Conservation (phyloP, 164 flowering plant species). For the Aristolochia fimbriata region DNA sequence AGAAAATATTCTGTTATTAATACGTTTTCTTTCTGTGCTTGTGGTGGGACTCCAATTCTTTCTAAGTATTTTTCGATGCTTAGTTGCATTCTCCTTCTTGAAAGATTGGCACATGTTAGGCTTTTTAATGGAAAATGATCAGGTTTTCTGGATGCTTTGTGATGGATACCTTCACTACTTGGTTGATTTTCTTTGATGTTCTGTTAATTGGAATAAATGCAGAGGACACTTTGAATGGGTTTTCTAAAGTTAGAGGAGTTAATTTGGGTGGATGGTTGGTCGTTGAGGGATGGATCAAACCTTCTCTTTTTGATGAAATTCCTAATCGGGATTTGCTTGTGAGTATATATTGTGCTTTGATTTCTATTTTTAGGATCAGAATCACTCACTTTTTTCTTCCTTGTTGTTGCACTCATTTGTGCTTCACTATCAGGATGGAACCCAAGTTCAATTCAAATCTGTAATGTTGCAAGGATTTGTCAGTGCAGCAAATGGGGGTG, state of each 20-base stretch:
- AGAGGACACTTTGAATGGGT: slow-evolving; percentile 49
- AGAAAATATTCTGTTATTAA: too few species aligned
- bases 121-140: too few species aligned
- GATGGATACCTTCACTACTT: too few species aligned
- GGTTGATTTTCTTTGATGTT: neutral
- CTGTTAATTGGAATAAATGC: slow-evolving; percentile 2
- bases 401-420: neutral
- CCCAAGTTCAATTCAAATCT: slow-evolving; percentile 63
- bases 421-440: slow-evolving; percentile 55
- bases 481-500: slow-evolving; percentile 70
- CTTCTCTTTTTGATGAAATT: slow-evolving; percentile 78
- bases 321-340: slow-evolving; percentile 90
- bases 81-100: too few species aligned
- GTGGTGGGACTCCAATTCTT: too few species aligned
- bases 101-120: too few species aligned
- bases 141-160: too few species aligned
- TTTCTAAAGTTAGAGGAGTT: slow-evolving; percentile 63
- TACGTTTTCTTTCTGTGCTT: too few species aligned
- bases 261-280: slow-evolving; percentile 97
- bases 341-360: slow-evolving; percentile 13
- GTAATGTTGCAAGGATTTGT: slow-evolving; percentile 54
- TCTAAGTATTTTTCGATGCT: too few species aligned
- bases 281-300: slow-evolving; percentile 88
- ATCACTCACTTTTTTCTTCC: too few species aligned
- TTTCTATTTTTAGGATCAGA: neutral